phyloP scores from a whole-genome alignment of 495 filamentous ascomycete species.

The Aspergillus hancockii region DNA sequence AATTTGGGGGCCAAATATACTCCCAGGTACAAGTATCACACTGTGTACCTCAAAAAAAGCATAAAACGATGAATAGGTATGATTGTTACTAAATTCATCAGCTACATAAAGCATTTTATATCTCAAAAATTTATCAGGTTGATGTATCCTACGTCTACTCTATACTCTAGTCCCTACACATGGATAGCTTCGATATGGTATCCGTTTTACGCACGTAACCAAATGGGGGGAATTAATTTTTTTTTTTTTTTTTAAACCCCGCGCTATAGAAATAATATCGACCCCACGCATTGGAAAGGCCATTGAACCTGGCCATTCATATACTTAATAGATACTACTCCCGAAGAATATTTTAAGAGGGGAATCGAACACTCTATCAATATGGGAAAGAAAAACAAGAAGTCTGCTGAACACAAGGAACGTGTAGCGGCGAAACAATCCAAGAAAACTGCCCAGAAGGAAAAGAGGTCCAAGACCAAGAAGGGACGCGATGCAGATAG shows the following conservation, averaged over 20 bases:
- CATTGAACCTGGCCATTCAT: background rate
- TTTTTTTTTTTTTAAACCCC: constrained; percentile 12
- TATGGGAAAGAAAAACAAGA: constrained; percentile 58
- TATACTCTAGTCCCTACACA: background rate
- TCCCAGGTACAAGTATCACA: too few relatives aligned
- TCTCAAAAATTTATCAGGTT: too few relatives aligned
- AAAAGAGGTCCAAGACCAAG: constrained; percentile 69
- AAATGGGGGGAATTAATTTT: constrained; percentile 4
- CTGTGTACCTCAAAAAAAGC: too few relatives aligned
- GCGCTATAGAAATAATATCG: constrained; percentile 5
- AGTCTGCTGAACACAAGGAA: constrained; percentile 56
- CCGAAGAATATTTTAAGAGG: background rate
- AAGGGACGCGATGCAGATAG: constrained; percentile 62
- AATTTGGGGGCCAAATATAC: too few relatives aligned
- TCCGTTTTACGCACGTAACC: constrained; percentile 6
- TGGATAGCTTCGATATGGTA: background rate
- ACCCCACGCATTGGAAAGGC: constrained; percentile 1
- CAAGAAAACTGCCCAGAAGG: constrained; percentile 69
- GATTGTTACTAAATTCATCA: too few relatives aligned
- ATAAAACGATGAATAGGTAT: too few relatives aligned
- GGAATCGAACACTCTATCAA: background rate
- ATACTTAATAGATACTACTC: background rate
- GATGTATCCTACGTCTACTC: too few relatives aligned
- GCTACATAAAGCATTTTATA: too few relatives aligned
- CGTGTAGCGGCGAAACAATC: constrained; percentile 54